Evolutionary conservation across 2,329 filamentous ascomycete genomes (phyloP).

Genomic region (Hysterium pulicare): DNA sequence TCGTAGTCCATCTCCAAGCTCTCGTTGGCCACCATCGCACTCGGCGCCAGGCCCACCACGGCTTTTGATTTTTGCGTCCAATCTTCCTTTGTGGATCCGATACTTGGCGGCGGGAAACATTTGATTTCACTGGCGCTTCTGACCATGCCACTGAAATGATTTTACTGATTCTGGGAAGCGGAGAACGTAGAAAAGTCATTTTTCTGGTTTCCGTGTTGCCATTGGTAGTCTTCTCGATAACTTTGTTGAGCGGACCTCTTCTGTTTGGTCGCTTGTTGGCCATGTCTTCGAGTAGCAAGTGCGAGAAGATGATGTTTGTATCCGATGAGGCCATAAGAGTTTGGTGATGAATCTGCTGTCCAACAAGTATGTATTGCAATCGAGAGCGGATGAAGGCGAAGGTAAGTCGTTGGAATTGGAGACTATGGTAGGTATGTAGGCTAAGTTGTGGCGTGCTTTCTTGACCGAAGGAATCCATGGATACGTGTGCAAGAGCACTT

Average conservation of each 20-base stretch:
- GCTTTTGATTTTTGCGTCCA: background rate
- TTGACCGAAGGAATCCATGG: background rate
- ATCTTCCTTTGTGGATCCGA: background rate
- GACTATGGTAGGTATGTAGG: background rate
- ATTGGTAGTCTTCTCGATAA: background rate
- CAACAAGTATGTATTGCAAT: background rate
- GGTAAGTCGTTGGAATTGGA: background rate
- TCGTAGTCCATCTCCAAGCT: background rate
- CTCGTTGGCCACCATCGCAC: background rate
- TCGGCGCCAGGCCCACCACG: background rate
- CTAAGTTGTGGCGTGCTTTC: background rate
- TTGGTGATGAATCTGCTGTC: background rate
- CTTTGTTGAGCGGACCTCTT: background rate
- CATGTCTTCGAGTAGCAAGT: background rate
- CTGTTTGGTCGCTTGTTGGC: background rate
- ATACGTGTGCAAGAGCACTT: background rate
- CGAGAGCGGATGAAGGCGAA: background rate
- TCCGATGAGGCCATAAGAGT: background rate
- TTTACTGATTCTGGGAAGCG: no score
- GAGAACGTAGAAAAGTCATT: no score
- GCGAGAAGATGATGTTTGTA: background rate
- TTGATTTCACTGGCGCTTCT: background rate
- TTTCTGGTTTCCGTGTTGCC: background rate
- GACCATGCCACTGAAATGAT: no score
- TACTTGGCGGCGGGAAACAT: background rate